These are phyloP conservation scores for Stropharia rugosoannulata DNA, from an alignment of 768 basidiomycete genomes.

Conservation along the genomic window DNA sequence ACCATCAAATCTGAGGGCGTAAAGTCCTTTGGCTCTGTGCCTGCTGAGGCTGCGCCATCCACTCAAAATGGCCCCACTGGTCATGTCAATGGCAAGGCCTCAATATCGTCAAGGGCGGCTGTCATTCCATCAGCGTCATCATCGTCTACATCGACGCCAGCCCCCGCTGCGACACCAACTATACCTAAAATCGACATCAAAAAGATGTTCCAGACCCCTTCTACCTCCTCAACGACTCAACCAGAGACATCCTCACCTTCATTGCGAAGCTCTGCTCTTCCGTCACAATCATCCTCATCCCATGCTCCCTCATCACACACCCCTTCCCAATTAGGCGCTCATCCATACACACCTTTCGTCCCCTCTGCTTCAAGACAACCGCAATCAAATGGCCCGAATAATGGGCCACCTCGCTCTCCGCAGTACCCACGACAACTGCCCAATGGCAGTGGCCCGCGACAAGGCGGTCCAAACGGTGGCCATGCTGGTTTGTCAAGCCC, in stretches of 20 bases:
- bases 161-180: constrained; percentile 32
- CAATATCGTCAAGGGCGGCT: constrained; percentile 41
- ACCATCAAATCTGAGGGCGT: constrained; percentile 69
- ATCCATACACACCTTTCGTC: constrained; percentile 47
- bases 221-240: constrained; percentile 50
- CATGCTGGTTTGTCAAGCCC: constrained; percentile 65
- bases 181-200: constrained; percentile 54
- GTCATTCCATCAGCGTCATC: constrained; percentile 28
- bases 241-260: constrained; percentile 60
- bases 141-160: constrained; percentile 36
- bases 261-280: constrained; percentile 50
- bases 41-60: constrained; percentile 45
- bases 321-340: constrained; percentile 44
- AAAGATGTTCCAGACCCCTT: constrained; percentile 61
- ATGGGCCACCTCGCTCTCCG: constrained; percentile 63
- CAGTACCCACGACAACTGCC: constrained; percentile 59
- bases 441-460: constrained; percentile 59
- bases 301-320: constrained; percentile 27
- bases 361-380: constrained; percentile 41
- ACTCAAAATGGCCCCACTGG: constrained; percentile 19
- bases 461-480: constrained; percentile 57
- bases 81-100: constrained; percentile 64
- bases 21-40: constrained; percentile 81
- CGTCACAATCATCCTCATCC: constrained; percentile 42
- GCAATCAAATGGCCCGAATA: constrained; percentile 45